Evolutionary conservation across 202 grass and related monocot species (phyloP).

Genomic region (Miscanthus sacchariflorus): DNA sequence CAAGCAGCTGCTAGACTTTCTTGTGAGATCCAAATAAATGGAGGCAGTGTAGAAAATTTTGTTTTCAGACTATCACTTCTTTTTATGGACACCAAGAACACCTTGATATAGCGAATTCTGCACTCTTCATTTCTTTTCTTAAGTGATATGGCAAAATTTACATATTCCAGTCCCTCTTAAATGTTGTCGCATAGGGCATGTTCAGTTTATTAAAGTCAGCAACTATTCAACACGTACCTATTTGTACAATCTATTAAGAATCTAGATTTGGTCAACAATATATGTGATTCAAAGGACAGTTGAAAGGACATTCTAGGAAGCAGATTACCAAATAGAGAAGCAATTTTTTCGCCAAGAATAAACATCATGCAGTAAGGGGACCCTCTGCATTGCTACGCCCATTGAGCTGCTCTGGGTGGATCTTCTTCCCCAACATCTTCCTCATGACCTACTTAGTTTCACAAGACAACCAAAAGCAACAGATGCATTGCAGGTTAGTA

Average conservation of each 20-base stretch:
- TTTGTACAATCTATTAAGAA: constrained; percentile 5
- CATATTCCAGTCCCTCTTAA: constrained; percentile 8
- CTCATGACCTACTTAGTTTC: constrained; percentile 83
- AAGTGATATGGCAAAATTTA: constrained; percentile 33
- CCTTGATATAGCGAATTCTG: constrained; percentile 27
- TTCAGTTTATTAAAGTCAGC: constrained; percentile 15
- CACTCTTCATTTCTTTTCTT: background rate
- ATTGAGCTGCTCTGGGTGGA: constrained; percentile 79
- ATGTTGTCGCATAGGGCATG: background rate
- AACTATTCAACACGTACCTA: constrained; percentile 19
- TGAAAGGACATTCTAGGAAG: constrained; percentile 19
- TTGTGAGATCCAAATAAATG: constrained; percentile 8
- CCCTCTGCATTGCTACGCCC: constrained; percentile 41
- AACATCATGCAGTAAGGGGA: constrained; percentile 53
- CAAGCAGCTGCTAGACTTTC: constrained; percentile 10
- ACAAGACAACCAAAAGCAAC: constrained; percentile 47
- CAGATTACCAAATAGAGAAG: constrained; percentile 61
- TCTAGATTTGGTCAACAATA: constrained; percentile 30
- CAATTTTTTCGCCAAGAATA: constrained; percentile 40
- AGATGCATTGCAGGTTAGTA: constrained; percentile 37
- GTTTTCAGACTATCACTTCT: background rate
- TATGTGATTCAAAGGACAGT: constrained; percentile 14
- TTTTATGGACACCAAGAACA: constrained; percentile 2
- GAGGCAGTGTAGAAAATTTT: background rate
- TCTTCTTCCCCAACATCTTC: constrained; percentile 98